These are phyloP conservation scores for Candida vartiovaarae DNA, from an alignment of 805 yeast species.

Conservation along the genomic window DNA sequence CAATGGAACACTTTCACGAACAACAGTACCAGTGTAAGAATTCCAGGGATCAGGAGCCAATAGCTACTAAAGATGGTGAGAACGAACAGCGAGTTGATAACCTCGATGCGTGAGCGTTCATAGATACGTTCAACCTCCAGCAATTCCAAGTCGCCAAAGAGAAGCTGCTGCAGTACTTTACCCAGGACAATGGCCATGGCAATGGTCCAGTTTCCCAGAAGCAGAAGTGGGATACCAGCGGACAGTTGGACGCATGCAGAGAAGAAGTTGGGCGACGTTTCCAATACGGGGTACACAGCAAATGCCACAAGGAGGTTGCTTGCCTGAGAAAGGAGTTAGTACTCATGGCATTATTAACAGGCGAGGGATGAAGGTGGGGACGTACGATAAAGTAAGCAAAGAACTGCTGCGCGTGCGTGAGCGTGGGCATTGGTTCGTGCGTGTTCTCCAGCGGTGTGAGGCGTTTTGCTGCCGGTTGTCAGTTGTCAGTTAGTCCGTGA, in stretches of 20 bases:
- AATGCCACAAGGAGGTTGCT: constrained; percentile 31
- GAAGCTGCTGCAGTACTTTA: constrained; percentile 39
- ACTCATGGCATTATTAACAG: constrained; percentile 2
- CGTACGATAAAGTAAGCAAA: constrained; percentile 7
- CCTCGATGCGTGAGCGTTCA: constrained; percentile 57
- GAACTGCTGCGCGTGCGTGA: constrained; percentile 1
- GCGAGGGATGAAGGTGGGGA: not conserved
- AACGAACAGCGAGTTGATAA: constrained; percentile 56
- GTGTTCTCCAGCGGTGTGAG: too few relatives aligned
- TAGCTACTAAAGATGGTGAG: constrained; percentile 46
- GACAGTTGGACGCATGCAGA: constrained; percentile 41
- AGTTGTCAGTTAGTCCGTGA: too few relatives aligned
- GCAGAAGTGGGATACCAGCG: constrained; percentile 39
- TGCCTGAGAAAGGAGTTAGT: constrained; percentile 13
- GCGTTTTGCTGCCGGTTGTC: too few relatives aligned
- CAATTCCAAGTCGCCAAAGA: constrained; percentile 71
- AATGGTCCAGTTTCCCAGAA: constrained; percentile 39
- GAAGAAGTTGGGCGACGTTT: constrained; percentile 37
- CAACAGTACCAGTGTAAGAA: constrained; percentile 34
- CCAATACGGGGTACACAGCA: constrained; percentile 32
- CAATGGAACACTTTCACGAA: constrained; percentile 70
- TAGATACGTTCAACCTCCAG: constrained; percentile 71
- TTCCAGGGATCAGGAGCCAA: constrained; percentile 36
- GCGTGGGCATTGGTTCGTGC: not conserved
- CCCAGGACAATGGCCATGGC: constrained; percentile 33